Percentiles rank a stretch among this genome's conserved stretches.
These are phyloP conservation scores for Hypomontagnella monticulosa DNA, from an alignment of 495 filamentous ascomycete genomes.

Conservation along the genomic window DNA sequence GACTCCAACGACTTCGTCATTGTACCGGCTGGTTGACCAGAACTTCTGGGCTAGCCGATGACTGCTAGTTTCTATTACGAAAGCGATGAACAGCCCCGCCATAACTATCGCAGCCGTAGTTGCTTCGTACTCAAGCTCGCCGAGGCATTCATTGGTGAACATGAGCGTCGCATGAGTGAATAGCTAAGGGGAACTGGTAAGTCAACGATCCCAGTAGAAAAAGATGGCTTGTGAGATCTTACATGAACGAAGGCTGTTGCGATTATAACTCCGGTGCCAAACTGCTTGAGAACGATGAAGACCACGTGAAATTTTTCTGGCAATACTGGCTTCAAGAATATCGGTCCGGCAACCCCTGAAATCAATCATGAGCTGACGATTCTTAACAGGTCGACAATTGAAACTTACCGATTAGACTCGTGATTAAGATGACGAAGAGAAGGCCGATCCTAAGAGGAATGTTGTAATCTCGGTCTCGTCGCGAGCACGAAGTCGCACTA, in stretches of 20 bases:
- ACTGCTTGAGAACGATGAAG: slow-evolving; percentile 70
- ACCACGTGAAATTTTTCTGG: slow-evolving; percentile 45
- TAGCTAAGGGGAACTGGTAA: slow-evolving; percentile 52
- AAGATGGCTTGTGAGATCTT: slow-evolving; percentile 22
- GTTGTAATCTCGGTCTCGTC: slow-evolving; percentile 63
- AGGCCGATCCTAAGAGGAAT: slow-evolving; percentile 65
- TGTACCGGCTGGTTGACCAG: slow-evolving; percentile 21
- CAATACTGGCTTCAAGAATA: slow-evolving; percentile 50
- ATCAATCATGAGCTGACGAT: slow-evolving; percentile 1
- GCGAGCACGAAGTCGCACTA: slow-evolving; percentile 50
- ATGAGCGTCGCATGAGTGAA: slow-evolving; percentile 70
- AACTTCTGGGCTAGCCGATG: slow-evolving; percentile 58
- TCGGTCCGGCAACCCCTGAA: slow-evolving; percentile 56
- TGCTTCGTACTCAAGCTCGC: slow-evolving; percentile 66
- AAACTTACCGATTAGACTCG: slow-evolving; percentile 53
- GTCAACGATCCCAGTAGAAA: not conserved
- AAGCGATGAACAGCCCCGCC: slow-evolving; percentile 71
- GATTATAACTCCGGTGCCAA: slow-evolving; percentile 78
- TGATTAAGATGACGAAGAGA: slow-evolving; percentile 66
- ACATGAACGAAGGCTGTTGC: slow-evolving; percentile 77
- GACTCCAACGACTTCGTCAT: slow-evolving; percentile 64
- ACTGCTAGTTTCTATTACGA: slow-evolving; percentile 67
- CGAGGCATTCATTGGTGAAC: slow-evolving; percentile 71
- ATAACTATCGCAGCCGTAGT: slow-evolving; percentile 70
- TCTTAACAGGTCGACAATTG: not conserved